A percentile compares a stretch with the other conserved stretches of the same genome.
Evolutionary conservation across 208 protist genomes (phyloP).

Genomic region (Trypanosoma congolense): DNA sequence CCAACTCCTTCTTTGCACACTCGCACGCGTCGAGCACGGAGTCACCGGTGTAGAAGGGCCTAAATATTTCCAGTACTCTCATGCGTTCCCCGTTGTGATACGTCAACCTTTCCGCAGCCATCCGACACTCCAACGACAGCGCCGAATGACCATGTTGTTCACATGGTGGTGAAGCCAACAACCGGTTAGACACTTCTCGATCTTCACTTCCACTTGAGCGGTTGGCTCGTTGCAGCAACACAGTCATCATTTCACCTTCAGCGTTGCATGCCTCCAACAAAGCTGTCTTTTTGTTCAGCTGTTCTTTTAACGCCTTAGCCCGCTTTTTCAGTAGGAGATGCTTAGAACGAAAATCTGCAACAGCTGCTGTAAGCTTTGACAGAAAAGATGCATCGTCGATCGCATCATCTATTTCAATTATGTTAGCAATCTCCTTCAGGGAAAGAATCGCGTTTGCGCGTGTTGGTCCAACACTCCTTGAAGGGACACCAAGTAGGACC

Average conservation of each 20-base stretch:
- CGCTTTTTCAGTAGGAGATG: conserved; percentile 7
- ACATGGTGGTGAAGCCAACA: no score
- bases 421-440: conserved; percentile 3
- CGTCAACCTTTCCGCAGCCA: conserved; percentile 6
- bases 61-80: conserved; percentile 10
- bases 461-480: conserved; percentile 9
- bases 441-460: conserved; percentile 8
- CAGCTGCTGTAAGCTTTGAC: background rate
- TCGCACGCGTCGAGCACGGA: conserved; percentile 13
- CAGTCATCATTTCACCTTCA: background rate
- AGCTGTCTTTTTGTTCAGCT: background rate
- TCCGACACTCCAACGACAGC: conserved; percentile 10
- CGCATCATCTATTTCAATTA: conserved; percentile 1
- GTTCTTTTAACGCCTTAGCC: background rate
- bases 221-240: background rate
- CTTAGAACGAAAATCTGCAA: conserved; percentile 2
- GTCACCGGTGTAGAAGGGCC: conserved; percentile 7
- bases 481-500: conserved; percentile 11
- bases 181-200: background rate
- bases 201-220: background rate
- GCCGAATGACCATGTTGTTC: no score
- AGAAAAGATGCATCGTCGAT: conserved; percentile 5
- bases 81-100: conserved; percentile 1
- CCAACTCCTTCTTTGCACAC: conserved; percentile 7
- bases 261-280: background rate